Evolutionary conservation across 345 rosid genomes (phyloP).

Genomic region (Diplotaxis tenuifolia): DNA sequence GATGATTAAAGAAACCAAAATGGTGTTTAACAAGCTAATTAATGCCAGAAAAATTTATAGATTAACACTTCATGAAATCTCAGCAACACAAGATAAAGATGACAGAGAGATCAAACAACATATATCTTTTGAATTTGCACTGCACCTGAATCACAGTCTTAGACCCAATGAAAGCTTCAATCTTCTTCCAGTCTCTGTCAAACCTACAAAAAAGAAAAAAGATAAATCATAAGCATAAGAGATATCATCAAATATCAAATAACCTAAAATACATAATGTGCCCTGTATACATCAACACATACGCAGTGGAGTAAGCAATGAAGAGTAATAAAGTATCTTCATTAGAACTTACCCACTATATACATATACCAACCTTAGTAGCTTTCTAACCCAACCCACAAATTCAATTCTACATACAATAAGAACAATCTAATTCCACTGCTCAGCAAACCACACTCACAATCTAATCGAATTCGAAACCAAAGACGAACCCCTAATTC

Average conservation of each 20-base stretch:
- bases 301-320: neutral
- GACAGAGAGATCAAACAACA: neutral
- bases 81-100: slow-evolving; percentile 13
- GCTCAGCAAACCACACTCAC: neutral
- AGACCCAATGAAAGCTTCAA: slow-evolving; percentile 85
- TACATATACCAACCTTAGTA: slow-evolving; percentile 10
- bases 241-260: neutral
- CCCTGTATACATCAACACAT: neutral
- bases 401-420: neutral
- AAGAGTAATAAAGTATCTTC: slow-evolving; percentile 3
- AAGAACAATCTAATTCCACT: neutral
- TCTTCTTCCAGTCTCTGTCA: slow-evolving; percentile 94
- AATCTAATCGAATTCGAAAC: neutral
- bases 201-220: slow-evolving; percentile 46
- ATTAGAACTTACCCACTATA: neutral
- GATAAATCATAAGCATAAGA: slow-evolving; percentile 16
- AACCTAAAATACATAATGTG: neutral
- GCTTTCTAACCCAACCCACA: neutral
- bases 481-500: slow-evolving; percentile 39
- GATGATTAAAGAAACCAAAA: neutral
- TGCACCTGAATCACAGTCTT: slow-evolving; percentile 85
- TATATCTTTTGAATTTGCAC: neutral
- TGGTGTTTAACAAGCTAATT: slow-evolving; percentile 5
- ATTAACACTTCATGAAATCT: neutral
- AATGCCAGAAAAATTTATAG: slow-evolving; percentile 9